Base-by-base conservation (phyloP, 2,329 filamentous ascomycete genomes). In the Xylariaceae sp. region DNA sequence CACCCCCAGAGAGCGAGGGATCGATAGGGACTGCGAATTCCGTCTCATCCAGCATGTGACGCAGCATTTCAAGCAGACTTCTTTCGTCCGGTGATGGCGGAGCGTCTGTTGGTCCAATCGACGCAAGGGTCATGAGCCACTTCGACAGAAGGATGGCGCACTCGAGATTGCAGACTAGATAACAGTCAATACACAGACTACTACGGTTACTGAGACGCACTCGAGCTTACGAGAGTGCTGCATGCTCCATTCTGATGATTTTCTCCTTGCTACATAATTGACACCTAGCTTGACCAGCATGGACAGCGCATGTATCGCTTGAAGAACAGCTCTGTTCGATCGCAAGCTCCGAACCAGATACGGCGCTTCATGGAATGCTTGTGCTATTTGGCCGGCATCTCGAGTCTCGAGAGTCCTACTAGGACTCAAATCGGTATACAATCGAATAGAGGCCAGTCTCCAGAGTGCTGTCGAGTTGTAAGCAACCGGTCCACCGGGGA, bases 281-380 rank as follows among this genome's bases (percentile, higher is more conserved):
- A 86, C 82, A 0, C 83, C 83, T 11, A 79, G 76, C 66, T 85
- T 86, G 53, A 87, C 82, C 20, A 86, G 73, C 74, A 88, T 84
- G 3, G 84, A 86, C 29, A 90, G 72, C 0, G 86, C 85, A 64
- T 89, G 86, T 23, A 86, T 82, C 1, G 85, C 83, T 62, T 89
- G 86, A 23, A 87, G 79, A 0, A 89, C 81, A 1, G 86, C 86
- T 39, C 84, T 76, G 27, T 82, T 84, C 20, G 88, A 76, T 26
- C 82, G 80, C 16, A 80, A 73, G 47, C 81, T 85, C 45, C 86
- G 78, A 16, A 81, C 75, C 9, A 87, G 77, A 21, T 81, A 73
- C 1, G 84, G 83, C 15, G 82, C 81, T 41, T 81, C 77, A 48
- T 78, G 78, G 57, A 89, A 79, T 1, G 83, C 80, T 30, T 78